A percentile compares a stretch with the other conserved stretches of the same genome.
Conservation (phyloP, 116 monocot species). For the Iris pallida region DNA sequence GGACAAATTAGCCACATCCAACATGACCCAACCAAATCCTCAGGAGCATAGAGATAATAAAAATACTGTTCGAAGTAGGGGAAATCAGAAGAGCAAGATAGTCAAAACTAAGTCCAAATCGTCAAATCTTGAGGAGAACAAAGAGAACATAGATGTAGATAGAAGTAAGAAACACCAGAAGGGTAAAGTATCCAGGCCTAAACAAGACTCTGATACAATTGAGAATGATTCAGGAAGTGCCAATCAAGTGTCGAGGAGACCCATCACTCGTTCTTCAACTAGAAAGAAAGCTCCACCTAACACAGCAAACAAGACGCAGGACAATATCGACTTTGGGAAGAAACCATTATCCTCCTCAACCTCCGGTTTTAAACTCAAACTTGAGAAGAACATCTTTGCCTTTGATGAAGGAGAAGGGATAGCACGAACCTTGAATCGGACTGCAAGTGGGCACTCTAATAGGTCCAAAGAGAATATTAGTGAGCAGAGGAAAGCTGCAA, state of each 20-base stretch:
- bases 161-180: constrained; percentile 7
- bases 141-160: constrained; percentile 8
- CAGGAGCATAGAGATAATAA: too few relatives aligned
- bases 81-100: constrained; percentile 14
- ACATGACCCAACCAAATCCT: too few relatives aligned
- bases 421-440: constrained; percentile 11
- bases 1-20: not conserved
- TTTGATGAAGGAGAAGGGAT: constrained; percentile 48
- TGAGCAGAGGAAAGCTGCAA: constrained; percentile 14
- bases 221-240: constrained; percentile 65
- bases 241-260: constrained; percentile 35
- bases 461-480: constrained; percentile 28
- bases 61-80: constrained; percentile 2
- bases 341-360: constrained; percentile 29
- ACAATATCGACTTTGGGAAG: constrained; percentile 15
- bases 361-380: constrained; percentile 15
- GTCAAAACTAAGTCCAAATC: constrained; percentile 4
- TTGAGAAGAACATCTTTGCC: constrained; percentile 31
- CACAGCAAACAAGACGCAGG: constrained; percentile 26
- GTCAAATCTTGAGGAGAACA: constrained; percentile 14
- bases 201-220: constrained; percentile 63
- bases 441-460: constrained; percentile 18
- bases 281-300: constrained; percentile 27
- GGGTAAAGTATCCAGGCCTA: constrained; percentile 9
- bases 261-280: constrained; percentile 55